phyloP scores from a whole-genome alignment of 2,329 filamentous ascomycete species.

The Penicillium sp. region DNA sequence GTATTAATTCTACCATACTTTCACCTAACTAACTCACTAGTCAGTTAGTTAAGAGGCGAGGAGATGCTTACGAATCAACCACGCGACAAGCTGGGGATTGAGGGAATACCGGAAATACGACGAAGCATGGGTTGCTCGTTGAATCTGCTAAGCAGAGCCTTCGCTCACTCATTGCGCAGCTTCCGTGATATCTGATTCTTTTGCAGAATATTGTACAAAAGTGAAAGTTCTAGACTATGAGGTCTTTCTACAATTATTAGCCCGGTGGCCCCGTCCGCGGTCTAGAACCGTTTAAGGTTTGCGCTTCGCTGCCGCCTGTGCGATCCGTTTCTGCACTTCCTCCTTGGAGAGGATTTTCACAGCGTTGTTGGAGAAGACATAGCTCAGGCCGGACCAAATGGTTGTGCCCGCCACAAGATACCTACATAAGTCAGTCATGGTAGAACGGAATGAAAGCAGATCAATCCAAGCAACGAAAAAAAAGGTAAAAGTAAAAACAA shows the following conservation, averaged over 20 bases:
- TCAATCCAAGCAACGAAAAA: neutral
- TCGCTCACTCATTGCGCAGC: too few relatives aligned
- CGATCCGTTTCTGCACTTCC: conserved; percentile 37
- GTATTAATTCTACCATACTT: too few relatives aligned
- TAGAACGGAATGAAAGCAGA: neutral
- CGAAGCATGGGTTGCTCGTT: too few relatives aligned
- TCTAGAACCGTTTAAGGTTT: conserved; percentile 10
- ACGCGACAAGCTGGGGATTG: too few relatives aligned
- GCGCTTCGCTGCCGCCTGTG: conserved; percentile 28
- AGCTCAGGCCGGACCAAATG: conserved; percentile 88
- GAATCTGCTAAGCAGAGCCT: too few relatives aligned
- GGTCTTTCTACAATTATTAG: neutral
- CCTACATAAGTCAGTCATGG: conserved; percentile 44
- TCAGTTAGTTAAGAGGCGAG: too few relatives aligned
- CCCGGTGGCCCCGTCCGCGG: neutral
- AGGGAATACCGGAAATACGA: too few relatives aligned
- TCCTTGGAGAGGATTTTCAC: conserved; percentile 70
- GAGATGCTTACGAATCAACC: too few relatives aligned
- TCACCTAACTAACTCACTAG: too few relatives aligned
- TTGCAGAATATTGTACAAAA: too few relatives aligned
- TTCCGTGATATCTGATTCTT: too few relatives aligned
- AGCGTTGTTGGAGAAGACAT: conserved; percentile 83
- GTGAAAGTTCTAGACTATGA: neutral
- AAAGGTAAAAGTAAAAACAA: conserved; percentile 11
- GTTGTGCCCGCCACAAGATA: conserved; percentile 85